phyloP scores from a whole-genome alignment of 2,329 filamentous ascomycete genomes.

The Stenocarpella maydis region DNA sequence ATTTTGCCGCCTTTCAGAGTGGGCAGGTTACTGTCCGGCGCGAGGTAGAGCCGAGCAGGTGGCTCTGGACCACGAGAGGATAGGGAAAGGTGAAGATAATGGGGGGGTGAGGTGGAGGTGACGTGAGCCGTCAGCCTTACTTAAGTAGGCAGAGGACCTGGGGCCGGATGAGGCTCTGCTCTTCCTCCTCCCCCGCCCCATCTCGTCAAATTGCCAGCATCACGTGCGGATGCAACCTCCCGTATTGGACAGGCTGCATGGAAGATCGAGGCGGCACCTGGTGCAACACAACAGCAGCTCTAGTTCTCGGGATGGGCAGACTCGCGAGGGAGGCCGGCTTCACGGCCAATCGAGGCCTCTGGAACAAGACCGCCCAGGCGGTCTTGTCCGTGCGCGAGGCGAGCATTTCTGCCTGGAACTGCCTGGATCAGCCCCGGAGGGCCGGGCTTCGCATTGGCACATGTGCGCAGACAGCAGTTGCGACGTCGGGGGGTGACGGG shows the following conservation, averaged over 20 bases:
- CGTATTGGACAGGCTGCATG: not conserved
- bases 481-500: not conserved
- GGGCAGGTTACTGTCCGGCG: not conserved
- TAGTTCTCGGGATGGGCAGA: slow-evolving; percentile 3
- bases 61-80: not conserved
- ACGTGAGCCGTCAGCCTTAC: slow-evolving; percentile 11
- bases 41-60: not conserved
- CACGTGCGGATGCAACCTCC: not conserved
- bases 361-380: not conserved
- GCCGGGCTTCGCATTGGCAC: not conserved
- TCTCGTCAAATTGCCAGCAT: not conserved
- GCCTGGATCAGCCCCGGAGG: not conserved
- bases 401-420: slow-evolving; percentile 18
- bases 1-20: not conserved
- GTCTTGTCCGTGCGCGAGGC: not conserved
- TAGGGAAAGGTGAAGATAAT: not conserved
- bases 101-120: not conserved
- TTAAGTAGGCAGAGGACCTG: not conserved
- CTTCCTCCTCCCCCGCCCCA: not conserved
- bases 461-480: not conserved
- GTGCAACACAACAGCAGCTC: slow-evolving; percentile 19
- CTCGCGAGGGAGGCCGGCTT: not conserved
- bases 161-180: slow-evolving; percentile 12
- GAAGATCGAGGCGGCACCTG: slow-evolving; percentile 11
- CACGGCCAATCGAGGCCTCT: not conserved